Percentiles rank a stretch among this genome's conserved stretches.
These are phyloP conservation scores for Coprinopsis sp. DNA, from an alignment of 768 basidiomycete genomes.

Conservation along the genomic window DNA sequence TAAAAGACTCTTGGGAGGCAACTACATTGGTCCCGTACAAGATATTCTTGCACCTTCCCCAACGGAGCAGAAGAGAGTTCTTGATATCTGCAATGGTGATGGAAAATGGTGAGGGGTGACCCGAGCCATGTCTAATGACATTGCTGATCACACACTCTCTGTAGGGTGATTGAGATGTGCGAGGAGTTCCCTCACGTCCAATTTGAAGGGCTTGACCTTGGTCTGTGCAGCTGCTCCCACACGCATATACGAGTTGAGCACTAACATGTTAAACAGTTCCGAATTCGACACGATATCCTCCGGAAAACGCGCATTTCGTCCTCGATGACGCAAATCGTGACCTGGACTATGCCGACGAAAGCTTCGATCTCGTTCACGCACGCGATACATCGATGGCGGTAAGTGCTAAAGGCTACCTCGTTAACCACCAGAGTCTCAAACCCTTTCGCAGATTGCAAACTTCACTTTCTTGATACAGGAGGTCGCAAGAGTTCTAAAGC, in stretches of 20 bases:
- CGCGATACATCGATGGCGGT: slow-evolving; percentile 58
- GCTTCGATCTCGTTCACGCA: slow-evolving; percentile 68
- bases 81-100: slow-evolving; percentile 76
- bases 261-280: slow-evolving; percentile 45
- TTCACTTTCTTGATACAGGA: slow-evolving; percentile 53
- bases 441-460: slow-evolving; percentile 48
- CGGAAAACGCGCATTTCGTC: slow-evolving; percentile 58
- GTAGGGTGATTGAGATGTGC: slow-evolving; percentile 75
- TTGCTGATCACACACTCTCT: slow-evolving; percentile 2
- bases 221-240: slow-evolving; percentile 34
- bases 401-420: slow-evolving; percentile 21
- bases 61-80: slow-evolving; percentile 43
- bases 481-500: slow-evolving; percentile 57
- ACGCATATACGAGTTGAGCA: slow-evolving; percentile 12
- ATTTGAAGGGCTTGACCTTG: slow-evolving; percentile 74
- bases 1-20: slow-evolving; percentile 45
- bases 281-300: slow-evolving; percentile 62
- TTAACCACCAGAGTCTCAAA: neutral
- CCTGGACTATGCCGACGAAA: slow-evolving; percentile 45
- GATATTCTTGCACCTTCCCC: slow-evolving; percentile 41
- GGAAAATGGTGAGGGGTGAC: slow-evolving; percentile 56
- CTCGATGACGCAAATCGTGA: slow-evolving; percentile 55
- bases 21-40: slow-evolving; percentile 57
- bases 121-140: slow-evolving; percentile 5
- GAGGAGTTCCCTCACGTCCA: slow-evolving; percentile 54